These are phyloP conservation scores for Maudiozyma serrabonitensis DNA, from an alignment of 805 yeast species.

Conservation along the genomic window DNA sequence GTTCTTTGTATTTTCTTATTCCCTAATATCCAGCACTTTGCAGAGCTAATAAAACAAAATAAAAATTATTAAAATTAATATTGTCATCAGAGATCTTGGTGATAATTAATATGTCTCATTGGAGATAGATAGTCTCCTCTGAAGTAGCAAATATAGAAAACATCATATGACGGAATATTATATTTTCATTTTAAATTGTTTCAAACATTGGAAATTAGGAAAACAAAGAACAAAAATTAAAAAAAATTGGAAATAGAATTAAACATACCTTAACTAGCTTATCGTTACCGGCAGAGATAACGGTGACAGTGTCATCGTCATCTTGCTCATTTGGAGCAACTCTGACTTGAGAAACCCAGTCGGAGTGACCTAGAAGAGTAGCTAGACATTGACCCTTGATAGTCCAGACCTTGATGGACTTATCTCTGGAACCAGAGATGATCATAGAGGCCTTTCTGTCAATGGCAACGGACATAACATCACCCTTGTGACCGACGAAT, in stretches of 20 bases:
- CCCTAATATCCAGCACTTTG: too few species aligned
- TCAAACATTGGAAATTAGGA: slow-evolving; percentile 5
- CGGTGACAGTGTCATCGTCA: slow-evolving; percentile 51
- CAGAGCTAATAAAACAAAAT: not conserved
- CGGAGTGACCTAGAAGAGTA: slow-evolving; percentile 91
- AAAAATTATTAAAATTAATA: not conserved
- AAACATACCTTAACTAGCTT: slow-evolving; percentile 95
- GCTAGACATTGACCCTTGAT: slow-evolving; percentile 94
- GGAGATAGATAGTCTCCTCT: slow-evolving; percentile 60
- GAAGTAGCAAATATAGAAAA: slow-evolving; percentile 97
- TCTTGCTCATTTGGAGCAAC: slow-evolving; percentile 62
- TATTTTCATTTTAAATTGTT: not conserved
- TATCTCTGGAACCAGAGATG: slow-evolving; percentile 98
- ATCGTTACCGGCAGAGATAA: slow-evolving; percentile 98
- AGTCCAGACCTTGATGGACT: slow-evolving; percentile 99
- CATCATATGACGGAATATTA: slow-evolving; percentile 49
- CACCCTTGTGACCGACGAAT: slow-evolving; percentile 97
- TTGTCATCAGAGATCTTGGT: slow-evolving; percentile 95
- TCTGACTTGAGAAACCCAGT: slow-evolving; percentile 98
- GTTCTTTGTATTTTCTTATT: too few species aligned
- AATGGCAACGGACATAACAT: slow-evolving; percentile 94
- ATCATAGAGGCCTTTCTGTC: slow-evolving; percentile 95
- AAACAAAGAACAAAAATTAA: not conserved
- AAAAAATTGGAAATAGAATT: slow-evolving; percentile 6
- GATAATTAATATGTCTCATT: slow-evolving; percentile 90